Conservation (phyloP, 2,329 filamentous ascomycete genomes). For the Trichophyton schoenleinii region DNA sequence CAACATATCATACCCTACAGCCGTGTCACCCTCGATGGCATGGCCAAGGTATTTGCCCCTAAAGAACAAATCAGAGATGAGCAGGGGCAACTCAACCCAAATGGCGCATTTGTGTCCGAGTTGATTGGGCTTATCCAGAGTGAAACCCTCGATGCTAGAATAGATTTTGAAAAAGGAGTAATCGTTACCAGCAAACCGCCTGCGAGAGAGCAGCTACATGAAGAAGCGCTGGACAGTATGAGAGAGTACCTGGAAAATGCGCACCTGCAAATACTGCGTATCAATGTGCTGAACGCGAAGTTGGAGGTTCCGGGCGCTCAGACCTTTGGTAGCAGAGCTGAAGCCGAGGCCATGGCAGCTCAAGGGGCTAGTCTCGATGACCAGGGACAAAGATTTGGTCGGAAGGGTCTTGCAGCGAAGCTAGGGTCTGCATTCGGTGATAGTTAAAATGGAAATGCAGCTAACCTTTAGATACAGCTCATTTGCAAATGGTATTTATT, state of each 20-base stretch:
- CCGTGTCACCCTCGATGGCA: conserved; percentile 64
- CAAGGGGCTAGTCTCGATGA: not conserved
- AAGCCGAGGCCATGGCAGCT: not conserved
- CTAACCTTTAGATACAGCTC: not conserved
- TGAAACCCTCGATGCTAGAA: conserved; percentile 59
- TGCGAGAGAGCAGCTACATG: conserved; percentile 56
- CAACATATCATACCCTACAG: conserved; percentile 90
- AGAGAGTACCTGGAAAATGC: conserved; percentile 62
- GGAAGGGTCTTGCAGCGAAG: not conserved
- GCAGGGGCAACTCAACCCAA: conserved; percentile 7
- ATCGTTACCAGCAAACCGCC: conserved; percentile 60
- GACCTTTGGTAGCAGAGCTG: not conserved
- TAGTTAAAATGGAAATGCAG: not conserved
- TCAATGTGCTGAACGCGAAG: conserved; percentile 63
- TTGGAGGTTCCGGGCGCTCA: conserved; percentile 49
- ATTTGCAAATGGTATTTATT: not conserved
- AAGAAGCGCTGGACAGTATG: conserved; percentile 53
- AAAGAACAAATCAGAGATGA: conserved; percentile 49
- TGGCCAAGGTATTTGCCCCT: conserved; percentile 63
- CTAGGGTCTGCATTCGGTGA: not conserved
- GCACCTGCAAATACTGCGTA: conserved; percentile 60
- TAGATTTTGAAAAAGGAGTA: conserved; percentile 73
- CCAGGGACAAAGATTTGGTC: not conserved
- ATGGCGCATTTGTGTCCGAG: conserved; percentile 42
- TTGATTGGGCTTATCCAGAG: conserved; percentile 64